Conservation (phyloP, 2,329 filamentous ascomycete genomes). For the Ophiocordyceps camponoti-leonardi region DNA sequence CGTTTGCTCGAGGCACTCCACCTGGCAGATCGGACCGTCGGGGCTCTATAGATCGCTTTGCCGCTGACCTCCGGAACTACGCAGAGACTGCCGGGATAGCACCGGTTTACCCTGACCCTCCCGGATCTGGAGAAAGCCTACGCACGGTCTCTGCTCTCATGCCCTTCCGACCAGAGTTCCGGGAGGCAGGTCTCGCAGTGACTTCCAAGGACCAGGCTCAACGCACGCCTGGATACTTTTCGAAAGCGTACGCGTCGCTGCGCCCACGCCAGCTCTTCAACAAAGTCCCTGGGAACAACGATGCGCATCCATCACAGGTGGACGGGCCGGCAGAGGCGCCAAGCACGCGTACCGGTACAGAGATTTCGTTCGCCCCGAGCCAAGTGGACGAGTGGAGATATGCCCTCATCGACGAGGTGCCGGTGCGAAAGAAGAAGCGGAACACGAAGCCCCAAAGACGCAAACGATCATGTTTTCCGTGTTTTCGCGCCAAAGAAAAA, state of each 20-base stretch:
- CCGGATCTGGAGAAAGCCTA: conserved; percentile 24
- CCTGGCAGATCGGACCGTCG: conserved; percentile 26
- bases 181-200: conserved; percentile 35
- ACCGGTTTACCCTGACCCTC: conserved; percentile 20
- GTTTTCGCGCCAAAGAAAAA: conserved; percentile 8
- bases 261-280: conserved; percentile 1
- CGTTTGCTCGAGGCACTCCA: conserved; percentile 3
- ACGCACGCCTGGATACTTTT: conserved; percentile 6
- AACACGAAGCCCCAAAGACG: conserved; percentile 3
- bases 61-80: conserved; percentile 12
- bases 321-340: conserved; percentile 11
- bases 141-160: conserved; percentile 34
- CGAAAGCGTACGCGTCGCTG: conserved; percentile 4
- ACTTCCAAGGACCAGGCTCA: conserved; percentile 31
- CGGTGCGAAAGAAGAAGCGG: conserved; percentile 7
- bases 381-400: conserved; percentile 16
- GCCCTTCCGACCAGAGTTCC: conserved; percentile 35
- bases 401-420: conserved; percentile 14
- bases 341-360: conserved; percentile 10
- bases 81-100: conserved; percentile 17
- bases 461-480: conserved; percentile 12
- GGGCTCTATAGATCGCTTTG: conserved; percentile 20
- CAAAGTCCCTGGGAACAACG: background rate
- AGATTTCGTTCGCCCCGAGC: conserved; percentile 14
- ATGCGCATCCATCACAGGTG: conserved; percentile 8